Base-by-base conservation (phyloP, 768 basidiomycete species). In the Lactarius pseudohatsudake region DNA sequence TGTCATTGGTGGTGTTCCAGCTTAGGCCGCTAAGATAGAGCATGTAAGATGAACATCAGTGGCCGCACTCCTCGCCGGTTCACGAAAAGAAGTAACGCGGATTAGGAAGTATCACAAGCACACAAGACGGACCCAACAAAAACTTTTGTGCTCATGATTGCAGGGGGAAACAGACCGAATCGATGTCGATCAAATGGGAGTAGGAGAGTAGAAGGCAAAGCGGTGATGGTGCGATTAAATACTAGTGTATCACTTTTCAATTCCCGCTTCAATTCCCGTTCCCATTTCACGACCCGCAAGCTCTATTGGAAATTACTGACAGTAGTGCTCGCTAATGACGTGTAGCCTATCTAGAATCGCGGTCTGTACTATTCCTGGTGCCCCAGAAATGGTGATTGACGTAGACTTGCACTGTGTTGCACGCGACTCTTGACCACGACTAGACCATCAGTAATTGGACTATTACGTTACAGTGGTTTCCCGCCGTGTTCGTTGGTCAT, bases 1-100 rank as follows among this genome's bases (percentile, higher is more conserved):
- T 85, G 55, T 96, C 94, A 86, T 96, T 94, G 77, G 87, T 95
- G 77, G 95, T 96, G 82, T 89, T 90, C 92, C 92, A 93, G 85
- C 90, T 92, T 83, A 92, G 83, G 86, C 92, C 92, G 83, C 91
- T 92, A 87, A 80, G 34, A 40, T 40, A 40, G 57, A 28, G 47
- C 47, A 50, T 78, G 77, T 73, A 79, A 80, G 79, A 81, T 78
- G 75, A 73, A 75, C 68, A 86, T 88, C 80, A 87, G 85, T 86
- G 79, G 26, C 20, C 53, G 32, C 59, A 36, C 41, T 57, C 36
- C 64, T 56, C 62, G 28, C 45, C 50, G 56, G 75, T 77, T 76
- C 72, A 77, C 81, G 81, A 57, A 30, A 78, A 82, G 81, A 82
- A 72, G 74, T 76, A 76, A 30, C 3, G 32, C 32, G 56, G 56